These are phyloP conservation scores for Cucurbita maxima DNA, from an alignment of 306 rosid species.

Conservation along the genomic window DNA sequence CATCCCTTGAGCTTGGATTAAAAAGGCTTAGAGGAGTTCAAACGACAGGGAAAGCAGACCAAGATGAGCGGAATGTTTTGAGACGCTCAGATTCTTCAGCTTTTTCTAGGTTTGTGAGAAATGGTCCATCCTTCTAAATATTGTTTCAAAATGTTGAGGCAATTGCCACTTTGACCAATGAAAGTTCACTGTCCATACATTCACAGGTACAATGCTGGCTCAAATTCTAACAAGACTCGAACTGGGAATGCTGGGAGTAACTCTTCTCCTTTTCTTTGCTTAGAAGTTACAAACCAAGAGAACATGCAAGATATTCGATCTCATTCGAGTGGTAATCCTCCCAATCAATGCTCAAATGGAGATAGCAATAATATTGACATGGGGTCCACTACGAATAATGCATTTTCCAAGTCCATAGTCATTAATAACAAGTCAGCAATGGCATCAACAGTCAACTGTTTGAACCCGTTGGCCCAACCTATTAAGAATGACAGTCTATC, in stretches of 20 bases:
- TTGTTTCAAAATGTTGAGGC: background rate
- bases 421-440: slow-evolving; percentile 28
- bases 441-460: slow-evolving; percentile 32
- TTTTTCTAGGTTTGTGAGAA: slow-evolving; percentile 52
- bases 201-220: slow-evolving; percentile 48
- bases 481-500: slow-evolving; percentile 19
- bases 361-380: slow-evolving; percentile 58
- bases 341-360: slow-evolving; percentile 46
- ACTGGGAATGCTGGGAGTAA: slow-evolving; percentile 51
- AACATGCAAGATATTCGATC: slow-evolving; percentile 35
- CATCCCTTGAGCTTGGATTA: slow-evolving; percentile 55
- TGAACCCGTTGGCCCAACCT: slow-evolving; percentile 42
- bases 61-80: slow-evolving; percentile 54
- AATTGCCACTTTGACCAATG: background rate
- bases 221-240: slow-evolving; percentile 48
- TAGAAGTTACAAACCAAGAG: slow-evolving; percentile 39
- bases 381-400: slow-evolving; percentile 58
- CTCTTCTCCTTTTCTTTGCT: slow-evolving; percentile 33
- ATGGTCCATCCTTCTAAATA: background rate
- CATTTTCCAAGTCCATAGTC: slow-evolving; percentile 31
- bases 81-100: slow-evolving; percentile 73
- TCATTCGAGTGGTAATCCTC: slow-evolving; percentile 50
- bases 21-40: slow-evolving; percentile 65
- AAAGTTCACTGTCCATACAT: background rate
- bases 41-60: slow-evolving; percentile 29